Base-by-base conservation (phyloP, 257 asterid species). In the Ajuga chamaepitys region DNA sequence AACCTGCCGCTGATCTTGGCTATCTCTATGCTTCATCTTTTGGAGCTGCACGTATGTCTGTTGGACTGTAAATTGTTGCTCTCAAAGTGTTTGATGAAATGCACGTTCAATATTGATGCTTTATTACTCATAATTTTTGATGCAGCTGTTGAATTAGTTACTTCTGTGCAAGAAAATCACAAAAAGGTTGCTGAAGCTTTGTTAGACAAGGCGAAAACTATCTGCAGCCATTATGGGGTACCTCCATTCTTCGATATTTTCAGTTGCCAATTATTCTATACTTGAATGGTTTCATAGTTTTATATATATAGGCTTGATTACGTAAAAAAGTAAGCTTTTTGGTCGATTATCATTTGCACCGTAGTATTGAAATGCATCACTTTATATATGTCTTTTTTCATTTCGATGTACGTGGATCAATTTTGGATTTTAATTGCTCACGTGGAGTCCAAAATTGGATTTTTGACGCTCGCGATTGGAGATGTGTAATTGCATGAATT, bases 31-130 rank as follows among this genome's bases (percentile, higher is more conserved):
- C 88, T 46, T 73, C 88, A 10, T 64, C 95, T 12, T 70, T 61
- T 75, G 95, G 91, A 50, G 65, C 72, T 76, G 58, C 82, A 10
- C 75, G 95, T 87, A 71, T 57, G 95, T 70, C 32, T 16, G 18
- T 25, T 26, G 8, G 3, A 30, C 7, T 5, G 7, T 42, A 7
- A 14, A 61, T 61, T 24, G 41, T 24, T 41, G 5, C n/a, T n/a
- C n/a, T n/a, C n/a, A n/a, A n/a, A n/a, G n/a, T n/a, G n/a, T n/a
- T n/a, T n/a, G n/a, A n/a, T n/a, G n/a, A 14, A 21, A 28, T 28
- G 34, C 34, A 28, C 34, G n/a, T n/a, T n/a, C n/a, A n/a, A n/a
- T n/a, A n/a, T n/a, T n/a, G n/a, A n/a, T n/a, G n/a, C n/a, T n/a
- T n/a, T n/a, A n/a, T n/a, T n/a, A n/a, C 2, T 14, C 44, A 12